Conservation (phyloP, 2,329 filamentous ascomycete genomes). For the Didymella sp. region DNA sequence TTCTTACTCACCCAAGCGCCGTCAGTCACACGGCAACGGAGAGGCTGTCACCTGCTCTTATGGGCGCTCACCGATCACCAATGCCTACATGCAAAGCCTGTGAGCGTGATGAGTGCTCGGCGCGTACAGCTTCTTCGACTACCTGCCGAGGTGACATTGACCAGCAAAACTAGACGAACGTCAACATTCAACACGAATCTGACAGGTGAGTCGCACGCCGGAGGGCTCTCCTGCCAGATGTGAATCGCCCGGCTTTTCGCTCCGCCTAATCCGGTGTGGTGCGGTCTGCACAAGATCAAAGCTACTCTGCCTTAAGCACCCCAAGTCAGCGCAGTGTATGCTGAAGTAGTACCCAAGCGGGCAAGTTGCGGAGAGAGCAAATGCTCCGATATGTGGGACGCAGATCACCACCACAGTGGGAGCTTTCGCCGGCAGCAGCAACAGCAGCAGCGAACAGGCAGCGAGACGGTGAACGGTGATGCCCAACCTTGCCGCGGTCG, state of each 20-base stretch:
- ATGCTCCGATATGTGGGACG: slow-evolving; percentile 14
- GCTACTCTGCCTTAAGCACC: slow-evolving; percentile 1
- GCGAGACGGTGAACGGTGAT: slow-evolving; percentile 17
- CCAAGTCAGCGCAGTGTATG: slow-evolving; percentile 3
- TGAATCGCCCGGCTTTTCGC: not conserved
- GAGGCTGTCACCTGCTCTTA: slow-evolving; percentile 12
- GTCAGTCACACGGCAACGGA: slow-evolving; percentile 11
- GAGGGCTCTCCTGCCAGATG: not conserved
- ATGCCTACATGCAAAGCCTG: slow-evolving; percentile 12
- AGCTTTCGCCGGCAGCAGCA: slow-evolving; percentile 9
- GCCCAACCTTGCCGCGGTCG: slow-evolving; percentile 12
- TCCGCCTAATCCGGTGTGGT: not conserved
- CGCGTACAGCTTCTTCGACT: slow-evolving; percentile 16
- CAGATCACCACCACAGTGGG: slow-evolving; percentile 16
- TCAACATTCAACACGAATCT: not conserved
- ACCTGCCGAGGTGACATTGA: slow-evolving; percentile 4
- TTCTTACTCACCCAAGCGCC: slow-evolving; percentile 14
- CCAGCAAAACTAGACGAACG: not conserved
- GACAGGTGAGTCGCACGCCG: not conserved
- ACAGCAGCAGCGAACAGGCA: slow-evolving; percentile 7
- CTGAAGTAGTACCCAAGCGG: slow-evolving; percentile 16
- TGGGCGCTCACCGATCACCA: slow-evolving; percentile 11
- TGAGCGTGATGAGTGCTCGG: slow-evolving; percentile 13
- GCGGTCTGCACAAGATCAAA: not conserved
- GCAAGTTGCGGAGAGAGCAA: slow-evolving; percentile 17